phyloP scores from a whole-genome alignment of 148 eudicot genomes.

The Rhododendron mucronatum region DNA sequence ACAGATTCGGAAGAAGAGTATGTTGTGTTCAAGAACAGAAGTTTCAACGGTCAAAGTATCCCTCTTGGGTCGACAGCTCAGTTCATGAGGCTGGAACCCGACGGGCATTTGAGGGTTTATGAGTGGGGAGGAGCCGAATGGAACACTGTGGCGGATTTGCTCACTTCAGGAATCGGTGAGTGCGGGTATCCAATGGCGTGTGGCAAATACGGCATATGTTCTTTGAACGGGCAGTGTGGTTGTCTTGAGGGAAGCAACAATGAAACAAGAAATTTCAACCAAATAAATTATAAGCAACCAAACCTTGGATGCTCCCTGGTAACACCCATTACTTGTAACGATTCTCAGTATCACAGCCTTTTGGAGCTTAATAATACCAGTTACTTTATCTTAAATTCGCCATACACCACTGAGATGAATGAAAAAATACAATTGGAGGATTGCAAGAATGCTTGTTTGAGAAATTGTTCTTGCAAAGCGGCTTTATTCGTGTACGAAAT shows the following conservation, averaged over 20 bases:
- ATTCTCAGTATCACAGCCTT: conserved; percentile 15
- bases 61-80: conserved; percentile 15
- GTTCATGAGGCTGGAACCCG: conserved; percentile 21
- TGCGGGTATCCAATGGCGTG: conserved; percentile 30
- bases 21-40: conserved; percentile 5
- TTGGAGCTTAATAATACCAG: conserved; percentile 12
- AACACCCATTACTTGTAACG: conserved; percentile 17
- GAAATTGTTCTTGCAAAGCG: no score
- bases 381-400: not conserved
- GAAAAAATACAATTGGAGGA: no score
- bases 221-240: conserved; percentile 16
- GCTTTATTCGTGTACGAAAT: no score
- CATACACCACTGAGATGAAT: no score
- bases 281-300: conserved; percentile 11
- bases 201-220: conserved; percentile 25
- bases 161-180: conserved; percentile 5
- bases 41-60: not conserved
- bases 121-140: conserved; percentile 17
- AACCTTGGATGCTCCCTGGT: conserved; percentile 26
- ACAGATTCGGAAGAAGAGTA: not conserved
- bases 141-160: conserved; percentile 14
- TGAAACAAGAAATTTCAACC: conserved; percentile 8
- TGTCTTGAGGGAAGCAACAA: conserved; percentile 14
- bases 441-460: no score
- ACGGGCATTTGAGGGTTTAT: conserved; percentile 29